phyloP scores from a whole-genome alignment of 345 rosid species.

The Euclidium syriacum region DNA sequence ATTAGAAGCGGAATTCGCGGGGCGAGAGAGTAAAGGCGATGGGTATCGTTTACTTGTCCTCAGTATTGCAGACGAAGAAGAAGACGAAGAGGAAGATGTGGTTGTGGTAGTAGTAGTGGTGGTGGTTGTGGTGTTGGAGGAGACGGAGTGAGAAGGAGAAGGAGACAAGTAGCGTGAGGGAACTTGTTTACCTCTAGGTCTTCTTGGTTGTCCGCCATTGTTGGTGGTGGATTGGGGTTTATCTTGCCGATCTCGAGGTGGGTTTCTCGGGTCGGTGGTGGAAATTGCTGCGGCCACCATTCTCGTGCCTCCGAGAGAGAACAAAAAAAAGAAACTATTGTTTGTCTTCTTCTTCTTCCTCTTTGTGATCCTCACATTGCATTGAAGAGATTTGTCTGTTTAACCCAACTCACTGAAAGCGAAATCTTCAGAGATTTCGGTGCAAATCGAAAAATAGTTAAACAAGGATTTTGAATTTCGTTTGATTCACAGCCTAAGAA shows the following conservation, averaged over 20 bases:
- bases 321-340: not conserved
- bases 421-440: slow-evolving; percentile 12
- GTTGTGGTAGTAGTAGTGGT: slow-evolving; percentile 25
- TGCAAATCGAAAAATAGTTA: not conserved
- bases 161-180: slow-evolving; percentile 87
- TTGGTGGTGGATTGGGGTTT: slow-evolving; percentile 26
- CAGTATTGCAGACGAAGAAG: slow-evolving; percentile 39
- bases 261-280: slow-evolving; percentile 20
- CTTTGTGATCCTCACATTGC: slow-evolving; percentile 46
- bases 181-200: slow-evolving; percentile 73
- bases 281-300: slow-evolving; percentile 74
- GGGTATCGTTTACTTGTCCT: slow-evolving; percentile 44
- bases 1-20: slow-evolving; percentile 40
- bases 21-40: slow-evolving; percentile 63
- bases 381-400: slow-evolving; percentile 14
- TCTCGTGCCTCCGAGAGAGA: slow-evolving; percentile 12
- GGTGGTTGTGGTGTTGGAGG: slow-evolving; percentile 31
- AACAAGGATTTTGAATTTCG: slow-evolving; percentile 15
- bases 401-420: slow-evolving; percentile 8
- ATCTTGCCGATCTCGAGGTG: slow-evolving; percentile 33
- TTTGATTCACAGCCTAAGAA: slow-evolving; percentile 23
- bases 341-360: slow-evolving; percentile 9
- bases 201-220: slow-evolving; percentile 38
- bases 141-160: slow-evolving; percentile 62
- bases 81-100: slow-evolving; percentile 42